A percentile compares a stretch with the other conserved stretches of the same genome.
These are phyloP conservation scores for Hortaea sp. DNA, from an alignment of 2,329 filamentous ascomycete species.

Conservation along the genomic window DNA sequence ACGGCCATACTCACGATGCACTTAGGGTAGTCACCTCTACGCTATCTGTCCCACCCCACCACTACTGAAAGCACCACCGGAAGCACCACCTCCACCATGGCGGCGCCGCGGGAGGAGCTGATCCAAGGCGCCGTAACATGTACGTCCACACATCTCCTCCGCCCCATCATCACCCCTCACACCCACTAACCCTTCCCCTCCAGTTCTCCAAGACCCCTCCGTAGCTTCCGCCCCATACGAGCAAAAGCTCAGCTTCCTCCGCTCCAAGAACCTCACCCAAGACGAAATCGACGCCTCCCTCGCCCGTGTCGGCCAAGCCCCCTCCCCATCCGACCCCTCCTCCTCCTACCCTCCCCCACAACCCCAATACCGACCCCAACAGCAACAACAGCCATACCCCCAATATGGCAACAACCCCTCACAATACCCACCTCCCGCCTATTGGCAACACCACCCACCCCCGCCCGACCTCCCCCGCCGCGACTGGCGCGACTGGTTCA, in stretches of 20 bases:
- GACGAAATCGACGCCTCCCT: slow-evolving; percentile 87
- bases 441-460: slow-evolving; percentile 34
- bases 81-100: background rate
- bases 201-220: slow-evolving; percentile 84
- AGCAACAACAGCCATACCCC: slow-evolving; percentile 15
- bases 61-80: background rate
- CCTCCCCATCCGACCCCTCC: slow-evolving; percentile 12
- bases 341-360: slow-evolving; percentile 19
- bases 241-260: slow-evolving; percentile 83
- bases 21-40: too few species aligned
- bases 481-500: slow-evolving; percentile 99
- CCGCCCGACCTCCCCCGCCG: slow-evolving; percentile 58
- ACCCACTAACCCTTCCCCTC: slow-evolving; percentile 25
- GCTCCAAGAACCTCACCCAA: slow-evolving; percentile 93
- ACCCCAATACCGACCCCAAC: slow-evolving; percentile 39
- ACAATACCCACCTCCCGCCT: slow-evolving; percentile 24
- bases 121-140: slow-evolving; percentile 58
- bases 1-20: too few species aligned
- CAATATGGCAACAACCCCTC: slow-evolving; percentile 16
- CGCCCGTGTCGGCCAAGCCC: slow-evolving; percentile 54
- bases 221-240: slow-evolving; percentile 85
- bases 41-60: too few species aligned
- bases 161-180: background rate
- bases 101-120: slow-evolving; percentile 91
- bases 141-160: slow-evolving; percentile 18